Base-by-base conservation (phyloP, 2,329 filamentous ascomycete genomes). In the Cucurbitaria berberidis region DNA sequence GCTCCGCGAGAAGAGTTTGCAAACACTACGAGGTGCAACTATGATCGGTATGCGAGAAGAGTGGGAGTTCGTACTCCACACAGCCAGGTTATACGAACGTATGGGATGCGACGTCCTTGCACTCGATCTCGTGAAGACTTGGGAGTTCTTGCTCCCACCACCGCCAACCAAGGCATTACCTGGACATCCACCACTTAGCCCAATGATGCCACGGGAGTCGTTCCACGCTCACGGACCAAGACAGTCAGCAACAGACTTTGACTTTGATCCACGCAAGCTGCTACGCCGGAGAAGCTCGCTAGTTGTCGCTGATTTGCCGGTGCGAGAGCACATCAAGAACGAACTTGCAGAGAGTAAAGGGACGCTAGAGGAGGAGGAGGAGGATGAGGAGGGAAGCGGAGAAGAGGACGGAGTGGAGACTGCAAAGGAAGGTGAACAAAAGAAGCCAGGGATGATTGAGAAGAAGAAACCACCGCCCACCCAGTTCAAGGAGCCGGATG, bases 71-170 rank as follows among this genome's bases (percentile, higher is more conserved):
- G 86, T 97, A 0, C 78, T 96, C 19, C 91, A 95, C 64, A 96
- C 91, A 47, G 91, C 92, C 15, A 83, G 86, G 48, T 80, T 95
- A 16, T 98, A 93, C 69, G 89, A 89, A 72, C 88, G 91, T 8
- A 97, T 95, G 93, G 93, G 95, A 3, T 96, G 95, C 69, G 93
- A 97, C 74, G 76, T 96, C 8, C 83, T 98, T 0, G 95, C 93
- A 1, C 79, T 98, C 4, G 91, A 96, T 66, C 79, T 98, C 5
- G 89, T 95, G 13, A 84, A 86, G 26, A 90, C 89, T 60, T 96
- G 91, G 91, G 87, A 91, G 66, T 95, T 96, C 73, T 78, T 90
- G 35, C 63, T 73, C 32, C 81, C 81, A n/a, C 73, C 69, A 4
- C 67, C 64, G 1, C 62, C 53, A 7, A 51, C 62, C 7, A 64